phyloP scores from a whole-genome alignment of 805 yeast species.

The Diddensiella transvaalensis region DNA sequence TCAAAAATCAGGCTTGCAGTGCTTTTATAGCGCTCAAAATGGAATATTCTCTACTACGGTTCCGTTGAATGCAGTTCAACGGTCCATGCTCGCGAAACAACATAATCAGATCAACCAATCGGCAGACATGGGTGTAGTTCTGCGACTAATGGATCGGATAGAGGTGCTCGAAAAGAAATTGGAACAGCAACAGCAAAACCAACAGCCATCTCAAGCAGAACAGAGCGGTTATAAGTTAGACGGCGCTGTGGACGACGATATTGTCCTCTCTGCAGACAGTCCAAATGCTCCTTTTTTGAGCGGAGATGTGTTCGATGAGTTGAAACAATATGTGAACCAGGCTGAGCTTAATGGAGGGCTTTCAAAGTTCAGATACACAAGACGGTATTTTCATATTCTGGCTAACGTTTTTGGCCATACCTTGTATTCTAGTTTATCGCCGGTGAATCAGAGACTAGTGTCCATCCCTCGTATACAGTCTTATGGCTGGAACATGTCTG shows the following conservation, averaged over 20 bases:
- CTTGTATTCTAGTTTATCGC: slow-evolving; percentile 16
- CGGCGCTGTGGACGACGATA: not conserved
- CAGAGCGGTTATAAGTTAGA: not conserved
- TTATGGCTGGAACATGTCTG: slow-evolving; percentile 67
- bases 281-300: not conserved
- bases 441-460: slow-evolving; percentile 25
- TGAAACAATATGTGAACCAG: not conserved
- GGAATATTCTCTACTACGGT: not conserved
- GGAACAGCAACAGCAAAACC: not conserved
- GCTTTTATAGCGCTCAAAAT: slow-evolving; percentile 17
- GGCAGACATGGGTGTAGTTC: not conserved
- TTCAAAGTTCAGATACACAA: slow-evolving; percentile 18
- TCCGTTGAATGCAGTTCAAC: not conserved
- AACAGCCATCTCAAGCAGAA: not conserved
- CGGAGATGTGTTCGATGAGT: not conserved
- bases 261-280: not conserved
- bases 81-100: not conserved
- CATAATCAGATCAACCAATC: not conserved
- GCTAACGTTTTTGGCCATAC: slow-evolving; percentile 21
- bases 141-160: slow-evolving; percentile 5
- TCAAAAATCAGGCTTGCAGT: slow-evolving; percentile 31
- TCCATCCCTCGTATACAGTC: slow-evolving; percentile 54
- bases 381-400: slow-evolving; percentile 19
- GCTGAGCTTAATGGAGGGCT: slow-evolving; percentile 1
- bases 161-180: slow-evolving; percentile 2